These are phyloP conservation scores for Apiospora hydei DNA, from an alignment of 2,329 filamentous ascomycete genomes.

Conservation along the genomic window DNA sequence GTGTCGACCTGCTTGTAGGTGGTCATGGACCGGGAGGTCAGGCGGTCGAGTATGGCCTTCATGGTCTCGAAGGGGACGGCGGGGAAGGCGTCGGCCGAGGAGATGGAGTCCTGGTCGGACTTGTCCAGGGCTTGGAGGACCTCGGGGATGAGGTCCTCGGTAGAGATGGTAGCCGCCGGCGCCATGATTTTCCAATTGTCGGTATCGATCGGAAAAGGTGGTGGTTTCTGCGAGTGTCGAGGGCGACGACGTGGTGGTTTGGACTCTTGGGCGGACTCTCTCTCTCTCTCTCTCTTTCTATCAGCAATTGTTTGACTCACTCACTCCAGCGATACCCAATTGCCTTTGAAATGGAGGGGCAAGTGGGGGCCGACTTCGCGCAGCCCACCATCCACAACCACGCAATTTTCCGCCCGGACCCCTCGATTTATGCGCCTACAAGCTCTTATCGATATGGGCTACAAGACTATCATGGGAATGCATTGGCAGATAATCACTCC, in stretches of 20 bases:
- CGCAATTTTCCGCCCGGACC: constrained; percentile 13
- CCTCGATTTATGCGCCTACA: constrained; percentile 13
- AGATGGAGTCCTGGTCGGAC: constrained; percentile 69
- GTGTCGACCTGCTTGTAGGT: constrained; percentile 82
- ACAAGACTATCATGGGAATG: not conserved
- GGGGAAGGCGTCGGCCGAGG: constrained; percentile 75
- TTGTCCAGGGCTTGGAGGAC: constrained; percentile 72
- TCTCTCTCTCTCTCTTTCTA: not conserved
- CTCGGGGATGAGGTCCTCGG: constrained; percentile 66
- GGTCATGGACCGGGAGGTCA: constrained; percentile 86
- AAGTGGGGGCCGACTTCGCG: constrained; percentile 14
- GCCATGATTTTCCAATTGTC: constrained; percentile 47
- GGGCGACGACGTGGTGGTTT: constrained; percentile 7
- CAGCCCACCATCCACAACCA: constrained; percentile 16
- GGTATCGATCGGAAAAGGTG: constrained; percentile 6
- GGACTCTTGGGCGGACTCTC: not conserved
- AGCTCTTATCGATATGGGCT: constrained; percentile 17
- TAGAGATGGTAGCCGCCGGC: constrained; percentile 44
- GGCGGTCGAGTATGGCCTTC: constrained; percentile 87
- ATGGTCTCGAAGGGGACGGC: constrained; percentile 70
- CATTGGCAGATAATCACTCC: not conserved
- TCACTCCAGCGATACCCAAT: not conserved
- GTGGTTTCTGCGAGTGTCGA: not conserved
- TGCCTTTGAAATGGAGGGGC: constrained; percentile 18
- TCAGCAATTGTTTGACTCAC: constrained; percentile 10